A percentile compares a stretch with the other conserved stretches of the same genome.
These are phyloP conservation scores for Pseudotulostoma volvatum DNA, from an alignment of 495 filamentous ascomycete species.

Conservation along the genomic window DNA sequence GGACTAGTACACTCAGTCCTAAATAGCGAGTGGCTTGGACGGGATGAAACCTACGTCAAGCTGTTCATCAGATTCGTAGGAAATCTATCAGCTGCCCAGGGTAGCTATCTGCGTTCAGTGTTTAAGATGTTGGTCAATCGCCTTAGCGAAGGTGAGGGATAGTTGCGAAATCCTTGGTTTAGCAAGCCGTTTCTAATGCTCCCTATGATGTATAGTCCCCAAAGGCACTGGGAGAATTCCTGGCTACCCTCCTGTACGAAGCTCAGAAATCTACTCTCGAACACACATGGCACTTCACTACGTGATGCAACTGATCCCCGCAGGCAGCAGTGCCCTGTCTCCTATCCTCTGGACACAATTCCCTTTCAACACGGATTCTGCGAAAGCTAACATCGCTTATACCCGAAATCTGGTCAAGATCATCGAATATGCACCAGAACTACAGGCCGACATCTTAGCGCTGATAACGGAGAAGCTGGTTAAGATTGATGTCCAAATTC, in stretches of 20 bases:
- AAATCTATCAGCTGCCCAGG: conserved; percentile 64
- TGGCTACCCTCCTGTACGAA: conserved; percentile 40
- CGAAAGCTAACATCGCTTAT: conserved; percentile 56
- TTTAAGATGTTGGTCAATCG: conserved; percentile 66
- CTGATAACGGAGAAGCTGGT: conserved; percentile 70
- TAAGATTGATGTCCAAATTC: conserved; percentile 87
- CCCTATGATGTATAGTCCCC: conserved; percentile 13
- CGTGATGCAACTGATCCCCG: conserved; percentile 60
- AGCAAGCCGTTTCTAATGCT: too few relatives aligned
- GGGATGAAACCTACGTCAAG: conserved; percentile 64
- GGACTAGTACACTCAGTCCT: conserved; percentile 59
- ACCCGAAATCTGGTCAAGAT: conserved; percentile 63
- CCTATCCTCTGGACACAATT: conserved; percentile 49
- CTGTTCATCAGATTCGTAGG: conserved; percentile 68
- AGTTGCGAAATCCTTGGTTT: too few relatives aligned
- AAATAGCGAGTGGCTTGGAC: conserved; percentile 65
- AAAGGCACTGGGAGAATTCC: conserved; percentile 39
- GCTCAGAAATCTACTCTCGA: conserved; percentile 45
- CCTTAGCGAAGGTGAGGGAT: conserved; percentile 38
- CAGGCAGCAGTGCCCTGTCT: conserved; percentile 52
- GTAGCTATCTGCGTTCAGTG: conserved; percentile 42
- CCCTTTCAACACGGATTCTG: conserved; percentile 56
- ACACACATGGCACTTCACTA: conserved; percentile 61
- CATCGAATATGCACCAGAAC: conserved; percentile 55
- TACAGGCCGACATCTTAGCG: conserved; percentile 69